Conservation (phyloP, 768 basidiomycete genomes). For the Amylocystis lapponica region DNA sequence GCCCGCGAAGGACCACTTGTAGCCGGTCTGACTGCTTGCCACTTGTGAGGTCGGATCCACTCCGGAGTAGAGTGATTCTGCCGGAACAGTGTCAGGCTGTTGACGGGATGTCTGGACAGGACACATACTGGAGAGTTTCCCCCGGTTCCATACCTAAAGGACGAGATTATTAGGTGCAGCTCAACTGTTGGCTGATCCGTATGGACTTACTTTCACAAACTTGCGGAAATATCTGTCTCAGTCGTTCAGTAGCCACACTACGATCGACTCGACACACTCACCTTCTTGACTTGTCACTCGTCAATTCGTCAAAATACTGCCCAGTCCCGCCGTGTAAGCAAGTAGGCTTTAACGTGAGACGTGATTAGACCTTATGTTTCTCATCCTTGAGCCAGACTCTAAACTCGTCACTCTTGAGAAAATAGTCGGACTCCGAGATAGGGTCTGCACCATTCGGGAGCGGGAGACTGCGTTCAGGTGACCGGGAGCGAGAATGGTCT, state of each 20-base stretch:
- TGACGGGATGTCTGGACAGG: not conserved
- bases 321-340: not conserved
- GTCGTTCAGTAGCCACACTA: constrained; percentile 25
- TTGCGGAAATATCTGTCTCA: constrained; percentile 79
- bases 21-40: constrained; percentile 69
- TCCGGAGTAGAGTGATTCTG: constrained; percentile 56
- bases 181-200: constrained; percentile 4
- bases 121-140: constrained; percentile 57
- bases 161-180: too few relatives aligned
- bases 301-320: constrained; percentile 84
- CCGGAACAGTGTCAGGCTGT: not conserved
- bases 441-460: constrained; percentile 54
- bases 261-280: constrained; percentile 27
- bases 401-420: constrained; percentile 84
- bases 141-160: constrained; percentile 75
- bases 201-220: constrained; percentile 66
- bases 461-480: constrained; percentile 35
- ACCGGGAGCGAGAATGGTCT: constrained; percentile 31
- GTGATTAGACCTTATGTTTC: constrained; percentile 52
- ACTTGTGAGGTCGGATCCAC: constrained; percentile 48
- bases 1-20: constrained; percentile 84
- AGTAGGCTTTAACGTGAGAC: constrained; percentile 9
- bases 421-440: constrained; percentile 84
- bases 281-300: constrained; percentile 76
- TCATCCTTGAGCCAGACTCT: constrained; percentile 80